These are phyloP conservation scores for Vigna unguiculata DNA, from an alignment of 306 rosid species.

Conservation along the genomic window DNA sequence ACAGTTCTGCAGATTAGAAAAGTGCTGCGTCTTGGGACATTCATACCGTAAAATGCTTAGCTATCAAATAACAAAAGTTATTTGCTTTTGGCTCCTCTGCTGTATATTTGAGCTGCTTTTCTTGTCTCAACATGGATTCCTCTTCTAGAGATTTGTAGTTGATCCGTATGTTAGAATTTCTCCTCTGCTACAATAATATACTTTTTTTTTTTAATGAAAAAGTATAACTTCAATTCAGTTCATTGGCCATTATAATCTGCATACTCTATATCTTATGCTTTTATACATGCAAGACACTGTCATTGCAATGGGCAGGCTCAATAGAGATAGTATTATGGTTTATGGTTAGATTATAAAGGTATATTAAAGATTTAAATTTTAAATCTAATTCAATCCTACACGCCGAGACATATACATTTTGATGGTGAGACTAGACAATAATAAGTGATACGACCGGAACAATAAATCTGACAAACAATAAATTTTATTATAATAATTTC, in stretches of 20 bases:
- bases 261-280: not conserved
- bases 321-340: too few relatives aligned
- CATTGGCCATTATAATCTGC: not conserved
- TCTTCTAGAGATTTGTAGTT: constrained; percentile 27
- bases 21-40: constrained; percentile 35
- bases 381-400: too few relatives aligned
- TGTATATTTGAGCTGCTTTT: constrained; percentile 43
- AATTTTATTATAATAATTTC: too few relatives aligned
- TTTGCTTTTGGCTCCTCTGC: constrained; percentile 11
- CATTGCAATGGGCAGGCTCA: too few relatives aligned
- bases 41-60: constrained; percentile 62
- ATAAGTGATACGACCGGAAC: too few relatives aligned
- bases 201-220: not conserved
- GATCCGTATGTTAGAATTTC: constrained; percentile 13
- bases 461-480: too few relatives aligned
- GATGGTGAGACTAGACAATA: too few relatives aligned
- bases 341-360: too few relatives aligned
- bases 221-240: not conserved
- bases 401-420: too few relatives aligned
- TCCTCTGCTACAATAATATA: constrained; percentile 10
- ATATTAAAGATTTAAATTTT: too few relatives aligned
- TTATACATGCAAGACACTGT: too few relatives aligned
- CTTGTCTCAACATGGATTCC: constrained; percentile 24
- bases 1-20: constrained; percentile 38
- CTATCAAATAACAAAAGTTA: constrained; percentile 55